Evolutionary conservation across 768 basidiomycete species (phyloP).

Genomic region (Clitopilus passeckerianus): DNA sequence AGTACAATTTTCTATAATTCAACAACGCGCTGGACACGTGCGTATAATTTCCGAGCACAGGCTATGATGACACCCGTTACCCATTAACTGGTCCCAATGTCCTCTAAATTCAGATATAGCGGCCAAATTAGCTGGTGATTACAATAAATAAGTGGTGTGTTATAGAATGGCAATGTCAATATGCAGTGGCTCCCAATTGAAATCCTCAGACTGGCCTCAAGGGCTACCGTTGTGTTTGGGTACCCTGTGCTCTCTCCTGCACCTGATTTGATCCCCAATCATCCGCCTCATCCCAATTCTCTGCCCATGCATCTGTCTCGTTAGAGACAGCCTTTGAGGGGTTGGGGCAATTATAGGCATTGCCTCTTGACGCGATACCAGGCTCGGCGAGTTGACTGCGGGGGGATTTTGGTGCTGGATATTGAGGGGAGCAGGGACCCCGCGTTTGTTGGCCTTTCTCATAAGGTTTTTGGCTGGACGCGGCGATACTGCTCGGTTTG

Average conservation of each 20-base stretch:
- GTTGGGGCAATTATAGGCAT: conserved; percentile 7
- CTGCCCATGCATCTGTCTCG: conserved; percentile 34
- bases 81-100: no score
- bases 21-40: background rate
- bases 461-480: conserved; percentile 26
- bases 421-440: conserved; percentile 36
- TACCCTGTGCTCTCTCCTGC: conserved; percentile 33
- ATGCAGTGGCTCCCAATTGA: background rate
- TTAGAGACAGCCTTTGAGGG: conserved; percentile 6
- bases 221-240: background rate
- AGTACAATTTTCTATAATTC: background rate
- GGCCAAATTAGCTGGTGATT: background rate
- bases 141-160: background rate
- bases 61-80: background rate
- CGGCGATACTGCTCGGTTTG: conserved; percentile 7
- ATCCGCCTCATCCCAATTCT: conserved; percentile 46
- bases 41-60: background rate
- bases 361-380: conserved; percentile 8
- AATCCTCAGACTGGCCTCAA: background rate
- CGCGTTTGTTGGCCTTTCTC: conserved; percentile 34
- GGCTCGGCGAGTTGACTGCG: conserved; percentile 27
- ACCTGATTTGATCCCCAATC: conserved; percentile 46
- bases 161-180: no score
- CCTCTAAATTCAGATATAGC: background rate
- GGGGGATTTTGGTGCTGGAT: conserved; percentile 25